Evolutionary conservation across 192 early-diverging fungal genomes (phyloP).

Genomic region (Geranomyces michiganensis): DNA sequence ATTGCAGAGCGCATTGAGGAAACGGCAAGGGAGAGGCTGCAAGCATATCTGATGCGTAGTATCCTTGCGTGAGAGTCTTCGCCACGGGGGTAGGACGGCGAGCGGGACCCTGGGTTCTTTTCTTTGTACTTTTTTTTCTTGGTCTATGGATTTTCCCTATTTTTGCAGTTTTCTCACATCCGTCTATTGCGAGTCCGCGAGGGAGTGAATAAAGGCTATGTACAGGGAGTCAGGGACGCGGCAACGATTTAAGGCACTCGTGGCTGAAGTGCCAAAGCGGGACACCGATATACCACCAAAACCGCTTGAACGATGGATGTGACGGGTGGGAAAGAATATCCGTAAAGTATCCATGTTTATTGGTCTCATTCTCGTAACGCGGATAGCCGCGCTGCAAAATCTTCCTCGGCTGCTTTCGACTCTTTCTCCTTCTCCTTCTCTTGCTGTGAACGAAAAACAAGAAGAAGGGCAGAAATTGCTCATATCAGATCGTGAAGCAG

Average conservation of each 20-base stretch:
- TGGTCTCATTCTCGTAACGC: conserved; percentile 67
- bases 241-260: too few relatives aligned
- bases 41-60: conserved; percentile 52
- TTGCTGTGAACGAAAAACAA: conserved; percentile 20
- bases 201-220: not conserved
- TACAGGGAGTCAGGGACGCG: too few relatives aligned
- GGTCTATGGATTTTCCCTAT: not conserved
- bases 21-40: conserved; percentile 47
- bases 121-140: not conserved
- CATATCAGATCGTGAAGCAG: not conserved
- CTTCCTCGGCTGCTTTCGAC: conserved; percentile 66
- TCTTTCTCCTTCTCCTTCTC: conserved; percentile 43
- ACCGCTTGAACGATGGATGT: too few relatives aligned
- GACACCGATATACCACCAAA: too few relatives aligned
- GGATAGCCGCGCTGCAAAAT: conserved; percentile 82
- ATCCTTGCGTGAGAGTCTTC: conserved; percentile 42
- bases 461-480: not conserved
- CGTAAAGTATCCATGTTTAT: too few relatives aligned
- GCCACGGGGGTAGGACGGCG: not conserved
- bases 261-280: too few relatives aligned
- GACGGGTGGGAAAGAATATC: too few relatives aligned
- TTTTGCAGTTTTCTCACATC: not conserved
- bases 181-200: not conserved
- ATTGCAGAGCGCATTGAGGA: conserved; percentile 43
- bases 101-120: not conserved